phyloP scores from a whole-genome alignment of 2,329 filamentous ascomycete species.

The Pseudopyricularia cyperi region DNA sequence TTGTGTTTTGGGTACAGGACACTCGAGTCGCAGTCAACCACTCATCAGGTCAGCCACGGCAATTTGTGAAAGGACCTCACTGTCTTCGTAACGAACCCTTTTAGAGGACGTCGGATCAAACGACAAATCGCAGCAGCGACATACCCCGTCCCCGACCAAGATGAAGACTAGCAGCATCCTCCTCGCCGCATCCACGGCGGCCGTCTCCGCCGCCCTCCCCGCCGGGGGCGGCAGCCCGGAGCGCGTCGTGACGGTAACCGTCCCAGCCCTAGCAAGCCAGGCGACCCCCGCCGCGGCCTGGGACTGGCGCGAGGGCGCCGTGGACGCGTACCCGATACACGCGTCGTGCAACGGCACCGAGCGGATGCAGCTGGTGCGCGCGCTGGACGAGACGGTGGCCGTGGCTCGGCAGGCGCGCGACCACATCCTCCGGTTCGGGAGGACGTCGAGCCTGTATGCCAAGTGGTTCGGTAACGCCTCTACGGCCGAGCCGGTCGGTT shows the following conservation, averaged over 20 bases:
- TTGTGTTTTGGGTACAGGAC: not conserved
- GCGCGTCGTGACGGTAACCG: not conserved
- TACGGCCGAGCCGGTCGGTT: constrained; percentile 45
- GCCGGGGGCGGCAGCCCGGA: not conserved
- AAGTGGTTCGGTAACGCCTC: constrained; percentile 55
- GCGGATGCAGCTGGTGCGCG: constrained; percentile 38
- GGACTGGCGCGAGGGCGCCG: constrained; percentile 10
- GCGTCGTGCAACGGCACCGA: constrained; percentile 53
- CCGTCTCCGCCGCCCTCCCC: not conserved
- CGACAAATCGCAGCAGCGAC: not conserved
- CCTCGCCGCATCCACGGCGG: not conserved
- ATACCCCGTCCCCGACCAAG: not conserved
- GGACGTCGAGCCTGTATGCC: constrained; percentile 42
- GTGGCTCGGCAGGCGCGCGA: constrained; percentile 49
- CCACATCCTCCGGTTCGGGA: constrained; percentile 45
- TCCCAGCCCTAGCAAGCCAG: not conserved
- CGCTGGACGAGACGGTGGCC: constrained; percentile 42
- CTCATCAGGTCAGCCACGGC: too few relatives aligned
- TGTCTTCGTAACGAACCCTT: too few relatives aligned
- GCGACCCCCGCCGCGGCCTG: not conserved
- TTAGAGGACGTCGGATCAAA: not conserved
- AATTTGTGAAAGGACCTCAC: too few relatives aligned
- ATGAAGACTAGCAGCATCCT: not conserved
- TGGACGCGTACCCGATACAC: constrained; percentile 37
- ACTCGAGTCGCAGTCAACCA: not conserved